Base-by-base conservation (phyloP, 768 basidiomycete genomes). In the Coprinopsis cinerea region DNA sequence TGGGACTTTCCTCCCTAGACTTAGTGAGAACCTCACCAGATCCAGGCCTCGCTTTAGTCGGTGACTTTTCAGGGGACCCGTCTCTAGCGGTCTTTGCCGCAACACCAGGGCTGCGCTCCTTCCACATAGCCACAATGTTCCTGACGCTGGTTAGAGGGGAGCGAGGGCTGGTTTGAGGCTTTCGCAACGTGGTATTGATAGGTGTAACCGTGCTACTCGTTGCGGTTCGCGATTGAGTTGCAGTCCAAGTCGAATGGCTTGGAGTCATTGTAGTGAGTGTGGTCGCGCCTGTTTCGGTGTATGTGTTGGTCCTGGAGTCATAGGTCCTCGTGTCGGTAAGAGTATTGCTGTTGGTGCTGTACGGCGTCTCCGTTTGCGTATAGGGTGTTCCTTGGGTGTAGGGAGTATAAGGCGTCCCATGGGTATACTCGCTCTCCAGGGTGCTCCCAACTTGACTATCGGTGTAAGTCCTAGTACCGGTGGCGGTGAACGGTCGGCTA, bases 101-200 rank as follows among this genome's bases (percentile, higher is more conserved):
- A 4, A 74, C 63, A 7, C 72, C 69, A 0, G 87, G 83, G 0
- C 84, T 83, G 17, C 84, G 77, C 53, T 88, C 85, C 61, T 88
- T 90, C 87, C 88, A 92, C 6, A 83, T 72, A 0, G 81, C 78
- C 5, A 92, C 83, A 32, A 90, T 80, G 55, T 90, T 90, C 26
- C 85, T 77, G 20, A 92, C 83, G 3, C 83, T 86, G 0, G 81
- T 73, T 23, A 88, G 68, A 1, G 88, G 85, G 3, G 83, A 85
- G 7, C 84, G 77, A 3, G 87, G 84, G 2, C 83, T 81, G 0
- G 72, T 72, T 48, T 84, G 79, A 2, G 82, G 81, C 35, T 83
- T 75, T 32, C 82, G 81, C 15, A 87, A 66, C 10, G 78, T 67
- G 0, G 83, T 50, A 26, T 44, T 50, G 24, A 28, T 15, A 13